Evolutionary conservation across 2,329 filamentous ascomycete species (phyloP), one percentile per base, ranked within the genome.

Genomic region (Xenoacremonium recifei): DNA sequence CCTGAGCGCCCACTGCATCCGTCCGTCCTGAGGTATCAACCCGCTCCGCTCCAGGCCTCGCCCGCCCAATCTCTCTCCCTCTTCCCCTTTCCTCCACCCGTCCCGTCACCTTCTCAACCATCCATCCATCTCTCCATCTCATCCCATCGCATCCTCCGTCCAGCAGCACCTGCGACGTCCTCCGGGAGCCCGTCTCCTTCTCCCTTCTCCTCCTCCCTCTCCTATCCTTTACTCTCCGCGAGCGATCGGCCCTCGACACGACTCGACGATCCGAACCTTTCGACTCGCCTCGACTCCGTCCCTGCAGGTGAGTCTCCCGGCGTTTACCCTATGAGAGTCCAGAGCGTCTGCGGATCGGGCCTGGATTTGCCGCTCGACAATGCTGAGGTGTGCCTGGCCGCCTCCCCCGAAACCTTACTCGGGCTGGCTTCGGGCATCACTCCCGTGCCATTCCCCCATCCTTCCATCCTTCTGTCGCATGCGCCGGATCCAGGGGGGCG

Each of bases 41-140:
- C 13, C 13, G 31, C 42, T 48, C 45, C 44, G 34, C 44, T 44
- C 39, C 33, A 39, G 37, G 34, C 42, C 37, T 50, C 48, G 41
- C 44, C 35, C 44, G 39, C 34, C 42, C 42, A 20, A 35, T 36
- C 47, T 45, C 46, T 53, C 51, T 55, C 50, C 44, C 46, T 53
- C 51, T 55, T 52, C 47, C 52, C 54, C 52, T 48, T 57, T 57
- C 45, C 50, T 47, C 54, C 48, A 47, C 23, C 40, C 39, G 37
- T 37, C 40, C 33, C 33, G 30, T 34, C 35, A 33, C 43, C 21
- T 34, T 45, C 25, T 18, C 12, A 35, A 40, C 39, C 36, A 37
- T 45, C 44, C 53, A 51, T 50, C 42, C 46, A 43, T 50, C 53
- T 55, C 35, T 25, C 29, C 36, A 23, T 42, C 43, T 17, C 32